These are phyloP conservation scores for Arthroderma sp. DNA, from an alignment of 2,329 filamentous ascomycete species.

Conservation along the genomic window DNA sequence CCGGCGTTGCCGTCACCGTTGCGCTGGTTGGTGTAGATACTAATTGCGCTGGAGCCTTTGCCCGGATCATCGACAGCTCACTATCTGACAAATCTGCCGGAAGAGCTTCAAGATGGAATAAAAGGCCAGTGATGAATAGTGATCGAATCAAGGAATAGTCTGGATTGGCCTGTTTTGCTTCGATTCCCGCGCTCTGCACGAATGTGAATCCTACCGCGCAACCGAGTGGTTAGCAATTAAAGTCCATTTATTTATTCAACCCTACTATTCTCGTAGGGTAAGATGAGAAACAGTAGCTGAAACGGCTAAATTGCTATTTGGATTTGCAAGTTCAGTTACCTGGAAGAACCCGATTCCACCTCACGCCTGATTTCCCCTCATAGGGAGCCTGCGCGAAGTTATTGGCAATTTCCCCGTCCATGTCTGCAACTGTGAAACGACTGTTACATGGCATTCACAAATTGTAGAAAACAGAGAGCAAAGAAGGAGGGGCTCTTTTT, in stretches of 20 bases:
- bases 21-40: too few species aligned
- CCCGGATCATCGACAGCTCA: not conserved
- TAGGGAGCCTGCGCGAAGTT: not conserved
- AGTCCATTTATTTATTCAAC: not conserved
- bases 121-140: conserved; percentile 24
- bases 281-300: not conserved
- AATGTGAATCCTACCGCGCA: conserved; percentile 20
- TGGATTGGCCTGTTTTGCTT: conserved; percentile 20
- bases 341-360: conserved; percentile 20
- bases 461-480: too few species aligned
- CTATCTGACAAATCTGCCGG: conserved; percentile 18
- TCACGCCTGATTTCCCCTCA: not conserved
- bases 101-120: conserved; percentile 25
- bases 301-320: not conserved
- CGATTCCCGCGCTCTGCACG: conserved; percentile 23
- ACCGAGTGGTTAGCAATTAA: not conserved
- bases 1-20: too few species aligned
- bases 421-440: too few species aligned
- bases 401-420: too few species aligned
- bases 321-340: conserved; percentile 13
- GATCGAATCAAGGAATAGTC: conserved; percentile 22
- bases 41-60: too few species aligned
- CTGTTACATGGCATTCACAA: too few species aligned
- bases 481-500: too few species aligned
- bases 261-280: not conserved